A percentile compares a stretch with the other conserved stretches of the same genome.
Evolutionary conservation across 2,329 filamentous ascomycete genomes (phyloP).

Genomic region (Periconia sp.): DNA sequence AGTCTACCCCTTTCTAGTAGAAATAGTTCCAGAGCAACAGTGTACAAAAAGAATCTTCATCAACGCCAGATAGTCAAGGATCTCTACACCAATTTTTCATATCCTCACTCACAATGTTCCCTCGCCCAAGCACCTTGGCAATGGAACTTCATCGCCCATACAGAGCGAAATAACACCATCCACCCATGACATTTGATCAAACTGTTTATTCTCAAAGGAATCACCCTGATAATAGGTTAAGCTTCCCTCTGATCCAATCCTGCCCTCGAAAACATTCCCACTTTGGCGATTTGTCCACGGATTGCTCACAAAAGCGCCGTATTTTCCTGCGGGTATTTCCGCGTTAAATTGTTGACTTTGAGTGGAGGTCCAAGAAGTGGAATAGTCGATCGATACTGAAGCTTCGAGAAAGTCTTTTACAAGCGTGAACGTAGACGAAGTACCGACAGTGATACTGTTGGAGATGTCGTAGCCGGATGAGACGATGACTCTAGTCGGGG

Average conservation of each 20-base stretch:
- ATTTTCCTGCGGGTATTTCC: slow-evolving; percentile 44
- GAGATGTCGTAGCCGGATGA: slow-evolving; percentile 43
- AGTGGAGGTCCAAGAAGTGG: slow-evolving; percentile 39
- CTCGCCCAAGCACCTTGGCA: slow-evolving; percentile 47
- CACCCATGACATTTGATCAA: slow-evolving; percentile 46
- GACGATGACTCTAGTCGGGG: slow-evolving; percentile 34
- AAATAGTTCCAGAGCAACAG: no score
- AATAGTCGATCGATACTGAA: slow-evolving; percentile 33
- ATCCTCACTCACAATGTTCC: slow-evolving; percentile 29
- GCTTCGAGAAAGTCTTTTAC: slow-evolving; percentile 33
- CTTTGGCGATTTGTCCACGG: slow-evolving; percentile 38
- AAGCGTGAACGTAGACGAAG: slow-evolving; percentile 19
- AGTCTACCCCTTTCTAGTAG: no score
- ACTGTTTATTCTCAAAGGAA: slow-evolving; percentile 41
- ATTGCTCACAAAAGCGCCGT: slow-evolving; percentile 50
- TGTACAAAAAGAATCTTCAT: no score
- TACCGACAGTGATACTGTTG: slow-evolving; percentile 39
- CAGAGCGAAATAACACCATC: slow-evolving; percentile 49
- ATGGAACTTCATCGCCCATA: slow-evolving; percentile 43
- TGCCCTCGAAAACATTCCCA: slow-evolving; percentile 46
- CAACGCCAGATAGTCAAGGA: no score
- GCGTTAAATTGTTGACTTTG: slow-evolving; percentile 40
- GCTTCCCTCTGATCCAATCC: slow-evolving; percentile 35
- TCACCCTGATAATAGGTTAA: slow-evolving; percentile 41
- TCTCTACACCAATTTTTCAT: no score